Evolutionary conservation across 352 stramenopile genomes (phyloP), one percentile per base, ranked within the genome.

Genomic region (Aphanomyces cochlioides): DNA sequence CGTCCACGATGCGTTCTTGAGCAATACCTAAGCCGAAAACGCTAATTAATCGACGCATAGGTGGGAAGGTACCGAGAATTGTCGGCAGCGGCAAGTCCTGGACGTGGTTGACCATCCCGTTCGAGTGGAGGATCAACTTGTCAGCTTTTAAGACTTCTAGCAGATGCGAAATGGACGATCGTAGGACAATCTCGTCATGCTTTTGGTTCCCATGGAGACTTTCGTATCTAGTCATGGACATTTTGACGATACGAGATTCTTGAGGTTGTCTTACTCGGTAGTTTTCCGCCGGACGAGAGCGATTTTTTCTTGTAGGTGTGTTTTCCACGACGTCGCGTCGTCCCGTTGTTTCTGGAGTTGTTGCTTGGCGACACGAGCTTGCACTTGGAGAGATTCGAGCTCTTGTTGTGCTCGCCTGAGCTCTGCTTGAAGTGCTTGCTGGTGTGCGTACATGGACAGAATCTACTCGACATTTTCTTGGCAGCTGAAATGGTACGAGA

Each of bases 361-460:
- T 60, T 74, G 77, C 43, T 85, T 75, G 7, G 90, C 50, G 5
- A 63, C 45, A 8, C 74, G 72, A 0, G 80, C 67, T 73, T 92
- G 81, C 21, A 88, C 83, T 10, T 83, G 70, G 2, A 92, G 65
- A n/a, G 75, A 70, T 17, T 54, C 48, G 10, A 70, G 39, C 34
- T 50, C 36, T n/a, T 34, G 47, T 40, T 70, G 36, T 15, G 40
- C 36, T 41, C 17, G 2, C 39, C 61, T 70, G 6, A 79, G 63
- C 70, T 92, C 84, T 34, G 89, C 83, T 15, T 83, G 72, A 4
- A 89, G 66, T 19, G 75, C 69, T 17, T 82, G 43, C 10, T 79
- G 84, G 19, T 79, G 74, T 45, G 83, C 82, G 71, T 92, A 88
- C 66, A 87, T 87, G 4, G 82, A 86, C 1, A 92, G 66, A 4